A percentile compares a stretch with the other conserved stretches of the same genome.
Conservation (phyloP, 345 rosid genomes). For the Microthlaspi erraticum region DNA sequence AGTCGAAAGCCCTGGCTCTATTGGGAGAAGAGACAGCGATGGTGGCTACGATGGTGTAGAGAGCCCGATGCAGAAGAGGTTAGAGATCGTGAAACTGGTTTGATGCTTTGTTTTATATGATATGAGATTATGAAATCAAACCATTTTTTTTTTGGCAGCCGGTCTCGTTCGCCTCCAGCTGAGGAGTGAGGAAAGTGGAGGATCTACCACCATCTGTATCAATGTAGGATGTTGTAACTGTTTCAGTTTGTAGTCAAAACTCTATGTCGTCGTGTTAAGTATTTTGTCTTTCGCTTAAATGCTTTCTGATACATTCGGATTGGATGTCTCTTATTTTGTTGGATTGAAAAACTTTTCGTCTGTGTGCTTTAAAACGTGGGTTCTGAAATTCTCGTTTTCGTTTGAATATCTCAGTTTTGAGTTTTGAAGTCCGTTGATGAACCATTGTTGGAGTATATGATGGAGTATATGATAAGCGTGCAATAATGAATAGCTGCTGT, state of each 20-base stretch:
- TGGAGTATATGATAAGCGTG: too few species aligned
- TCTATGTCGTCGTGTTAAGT: neutral
- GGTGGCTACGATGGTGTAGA: constrained; percentile 45
- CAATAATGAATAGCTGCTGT: too few species aligned
- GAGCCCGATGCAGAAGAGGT: constrained; percentile 46
- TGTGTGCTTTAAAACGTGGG: neutral
- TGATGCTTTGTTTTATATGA: neutral
- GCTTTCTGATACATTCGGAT: constrained; percentile 3
- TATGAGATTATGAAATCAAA: neutral
- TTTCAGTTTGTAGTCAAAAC: constrained; percentile 33
- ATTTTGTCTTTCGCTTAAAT: neutral
- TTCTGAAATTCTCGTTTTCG: neutral
- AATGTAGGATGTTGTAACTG: constrained; percentile 30
- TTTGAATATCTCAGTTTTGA: neutral
- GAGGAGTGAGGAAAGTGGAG: constrained; percentile 41
- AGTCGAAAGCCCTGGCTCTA: constrained; percentile 64
- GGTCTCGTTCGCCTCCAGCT: constrained; percentile 40
- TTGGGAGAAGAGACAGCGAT: constrained; percentile 41
- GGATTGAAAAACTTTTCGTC: constrained; percentile 11
- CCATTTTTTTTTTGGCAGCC: constrained; percentile 9
- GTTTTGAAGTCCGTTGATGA: too few species aligned
- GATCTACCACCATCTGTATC: constrained; percentile 9
- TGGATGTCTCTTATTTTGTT: constrained; percentile 10
- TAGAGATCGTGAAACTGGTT: constrained; percentile 14
- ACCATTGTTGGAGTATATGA: too few species aligned